A percentile compares a stretch with the other conserved stretches of the same genome.
Evolutionary conservation across 2,329 filamentous ascomycete genomes (phyloP).

Genomic region (Trichophyton benhamiae): DNA sequence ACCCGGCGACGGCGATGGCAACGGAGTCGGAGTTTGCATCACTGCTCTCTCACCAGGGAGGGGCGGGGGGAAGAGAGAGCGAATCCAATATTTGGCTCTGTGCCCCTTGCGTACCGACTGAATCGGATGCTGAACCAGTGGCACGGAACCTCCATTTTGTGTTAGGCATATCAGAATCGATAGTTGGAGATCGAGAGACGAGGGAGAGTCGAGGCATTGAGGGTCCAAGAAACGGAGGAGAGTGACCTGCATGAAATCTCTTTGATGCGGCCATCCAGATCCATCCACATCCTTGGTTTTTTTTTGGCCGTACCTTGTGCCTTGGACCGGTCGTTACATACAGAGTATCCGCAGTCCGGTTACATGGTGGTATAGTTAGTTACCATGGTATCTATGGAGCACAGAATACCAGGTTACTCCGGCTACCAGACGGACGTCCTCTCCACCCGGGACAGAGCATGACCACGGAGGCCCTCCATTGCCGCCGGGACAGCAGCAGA

Average conservation of each 20-base stretch:
- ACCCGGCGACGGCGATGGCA: background rate
- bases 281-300: background rate
- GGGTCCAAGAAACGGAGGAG: background rate
- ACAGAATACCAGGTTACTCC: background rate
- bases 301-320: background rate
- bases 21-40: background rate
- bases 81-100: too few species aligned
- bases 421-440: background rate
- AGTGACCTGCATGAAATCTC: background rate
- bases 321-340: background rate
- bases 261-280: background rate
- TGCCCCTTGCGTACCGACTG: too few species aligned
- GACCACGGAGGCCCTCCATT: background rate
- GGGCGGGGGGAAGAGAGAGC: background rate
- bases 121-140: background rate
- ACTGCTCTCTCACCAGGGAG: background rate
- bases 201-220: background rate
- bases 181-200: background rate
- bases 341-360: background rate
- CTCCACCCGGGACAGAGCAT: too few species aligned
- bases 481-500: background rate
- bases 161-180: background rate
- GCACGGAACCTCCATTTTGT: background rate
- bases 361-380: background rate
- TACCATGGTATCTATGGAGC: background rate